Evolutionary conservation across 1,284 basidiomycete genomes (phyloP).

Genomic region (Leccinum ambiguum): DNA sequence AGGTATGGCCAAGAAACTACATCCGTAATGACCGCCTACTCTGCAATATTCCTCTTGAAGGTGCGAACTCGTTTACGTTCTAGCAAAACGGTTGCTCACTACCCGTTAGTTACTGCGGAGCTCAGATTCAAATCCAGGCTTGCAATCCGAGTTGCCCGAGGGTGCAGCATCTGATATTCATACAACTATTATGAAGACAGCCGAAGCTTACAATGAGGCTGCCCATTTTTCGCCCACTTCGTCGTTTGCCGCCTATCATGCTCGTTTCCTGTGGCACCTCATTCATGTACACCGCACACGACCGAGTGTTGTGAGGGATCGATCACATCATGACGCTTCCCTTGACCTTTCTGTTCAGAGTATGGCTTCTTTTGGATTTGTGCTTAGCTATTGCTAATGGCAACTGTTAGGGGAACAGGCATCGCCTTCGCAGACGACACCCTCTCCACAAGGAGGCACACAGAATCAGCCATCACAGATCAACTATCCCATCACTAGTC

Average conservation of each 20-base stretch:
- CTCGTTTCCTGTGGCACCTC: conserved; percentile 71
- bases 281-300: conserved; percentile 58
- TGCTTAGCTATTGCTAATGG: conserved; percentile 11
- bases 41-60: conserved; percentile 73
- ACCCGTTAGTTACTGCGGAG: conserved; percentile 58
- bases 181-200: conserved; percentile 59
- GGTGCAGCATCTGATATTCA: conserved; percentile 63
- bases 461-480: conserved; percentile 16
- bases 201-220: conserved; percentile 73
- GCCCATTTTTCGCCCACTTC: conserved; percentile 59
- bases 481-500: conserved; percentile 21
- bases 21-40: conserved; percentile 81
- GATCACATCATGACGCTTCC: conserved; percentile 31
- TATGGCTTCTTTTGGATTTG: conserved; percentile 20
- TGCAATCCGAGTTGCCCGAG: conserved; percentile 50
- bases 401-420: conserved; percentile 22
- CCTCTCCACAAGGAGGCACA: conserved; percentile 25
- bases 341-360: conserved; percentile 54
- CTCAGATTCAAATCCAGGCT: conserved; percentile 49
- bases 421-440: conserved; percentile 24
- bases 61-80: conserved; percentile 37
- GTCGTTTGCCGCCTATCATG: conserved; percentile 64
- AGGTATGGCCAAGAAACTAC: conserved; percentile 81
- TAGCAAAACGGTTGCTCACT: conserved; percentile 14
- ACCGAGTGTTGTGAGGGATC: conserved; percentile 40